Evolutionary conservation across 768 basidiomycete species (phyloP), one percentile per base, ranked within the genome.

Genomic region (Phallus indusiatus): DNA sequence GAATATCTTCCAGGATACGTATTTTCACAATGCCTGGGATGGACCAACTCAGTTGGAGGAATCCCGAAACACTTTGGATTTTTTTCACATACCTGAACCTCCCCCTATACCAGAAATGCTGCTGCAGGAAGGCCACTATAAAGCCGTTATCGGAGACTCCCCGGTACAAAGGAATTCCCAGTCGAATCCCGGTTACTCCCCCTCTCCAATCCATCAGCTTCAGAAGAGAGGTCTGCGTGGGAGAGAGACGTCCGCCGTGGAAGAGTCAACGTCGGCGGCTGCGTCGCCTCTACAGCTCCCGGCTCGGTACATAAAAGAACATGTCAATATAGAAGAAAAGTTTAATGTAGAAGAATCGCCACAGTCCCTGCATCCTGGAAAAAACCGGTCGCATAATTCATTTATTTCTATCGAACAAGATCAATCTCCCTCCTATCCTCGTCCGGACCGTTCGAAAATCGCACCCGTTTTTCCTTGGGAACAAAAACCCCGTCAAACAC

Each of bases 391-490:
- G n/a, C 47, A 60, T 35, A 49, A 61, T 47, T 33, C 17, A 9
- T 35, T 11, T 18, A 14, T 11, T 7, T 16, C 12, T 22, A 48
- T 22, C n/a, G 64, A 69, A n/a, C 63, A 68, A 33, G 42, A 42
- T n/a, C 42, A n/a, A 11, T 42, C 42, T 14, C 73, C 75, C 11
- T 64, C 68, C 16, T 71, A 73, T 12, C 78, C 80, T 6, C 79
- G 76, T 63, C 90, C 93, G 3, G 89, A 94, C 68, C 78, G 75
- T 24, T 72, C 72, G 22, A 88, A 88, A 66, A 81, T 94, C 20
- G 85, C 85, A 61, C 74, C 79, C 35, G 76, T 96, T 35, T 98
- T 99, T 71, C 94, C 95, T n/a, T 99, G 95, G 95, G 95, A 99
- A 68, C 80, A 84, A 60, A 80, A 81, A 64, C 85, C 81, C 12